These are phyloP conservation scores for Chlamydomonas sp. DNA, from an alignment of 139 green algal species.

Conservation along the genomic window DNA sequence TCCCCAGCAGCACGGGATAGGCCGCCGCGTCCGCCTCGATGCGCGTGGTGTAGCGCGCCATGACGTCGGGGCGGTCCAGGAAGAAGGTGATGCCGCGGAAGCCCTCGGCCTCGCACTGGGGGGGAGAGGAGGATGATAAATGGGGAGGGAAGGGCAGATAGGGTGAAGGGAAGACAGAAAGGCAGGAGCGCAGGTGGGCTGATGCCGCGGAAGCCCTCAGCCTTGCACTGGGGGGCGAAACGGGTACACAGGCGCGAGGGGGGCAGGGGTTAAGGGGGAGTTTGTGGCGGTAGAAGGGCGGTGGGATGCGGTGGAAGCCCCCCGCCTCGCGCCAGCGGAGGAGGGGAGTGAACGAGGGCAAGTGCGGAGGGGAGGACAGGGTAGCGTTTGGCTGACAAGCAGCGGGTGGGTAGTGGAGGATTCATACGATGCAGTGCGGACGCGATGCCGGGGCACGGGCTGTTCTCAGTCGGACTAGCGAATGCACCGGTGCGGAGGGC, in stretches of 20 bases:
- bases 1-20: conserved; percentile 97
- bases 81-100: conserved; percentile 99
- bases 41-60: conserved; percentile 79
- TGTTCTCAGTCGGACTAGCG: too few species aligned
- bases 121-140: neutral
- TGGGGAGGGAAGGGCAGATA: neutral
- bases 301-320: too few species aligned
- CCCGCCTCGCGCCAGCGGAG: too few species aligned
- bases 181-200: conserved; percentile 41
- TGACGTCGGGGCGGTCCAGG: conserved; percentile 88
- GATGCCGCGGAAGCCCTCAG: conserved; percentile 97
- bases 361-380: too few species aligned
- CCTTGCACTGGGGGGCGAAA: conserved; percentile 87
- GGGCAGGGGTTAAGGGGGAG: neutral
- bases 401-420: too few species aligned
- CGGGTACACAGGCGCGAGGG: too few species aligned
- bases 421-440: too few species aligned
- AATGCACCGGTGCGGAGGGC: too few species aligned
- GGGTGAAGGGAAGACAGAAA: neutral
- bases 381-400: too few species aligned
- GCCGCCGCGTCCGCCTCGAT: conserved; percentile 90
- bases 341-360: too few species aligned
- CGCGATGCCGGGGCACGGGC: too few species aligned
- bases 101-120: conserved; percentile 98
- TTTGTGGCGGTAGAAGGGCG: neutral